These are phyloP conservation scores for Penicillium robsamsonii DNA, from an alignment of 495 filamentous ascomycete species.

Conservation along the genomic window DNA sequence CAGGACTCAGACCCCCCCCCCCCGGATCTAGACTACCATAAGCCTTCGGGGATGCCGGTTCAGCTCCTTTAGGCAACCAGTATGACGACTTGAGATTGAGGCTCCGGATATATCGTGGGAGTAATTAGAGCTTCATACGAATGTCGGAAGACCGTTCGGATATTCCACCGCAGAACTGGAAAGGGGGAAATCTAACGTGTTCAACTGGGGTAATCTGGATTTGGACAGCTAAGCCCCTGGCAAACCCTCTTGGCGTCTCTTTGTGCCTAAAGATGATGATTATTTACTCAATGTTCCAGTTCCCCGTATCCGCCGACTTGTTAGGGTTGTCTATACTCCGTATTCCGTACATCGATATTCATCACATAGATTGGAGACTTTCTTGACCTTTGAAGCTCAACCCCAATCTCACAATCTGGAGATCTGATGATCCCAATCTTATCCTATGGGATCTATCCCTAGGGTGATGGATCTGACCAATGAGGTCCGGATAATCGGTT, in stretches of 20 bases:
- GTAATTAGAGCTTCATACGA: not conserved
- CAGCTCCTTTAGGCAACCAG: conserved; percentile 3
- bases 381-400: conserved; percentile 8
- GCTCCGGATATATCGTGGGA: not conserved
- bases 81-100: not conserved
- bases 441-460: not conserved
- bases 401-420: conserved; percentile 9
- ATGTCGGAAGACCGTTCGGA: not conserved
- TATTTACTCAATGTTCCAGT: not conserved
- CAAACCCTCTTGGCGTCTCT: not conserved
- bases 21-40: conserved; percentile 21
- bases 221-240: not conserved
- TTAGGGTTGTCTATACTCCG: not conserved
- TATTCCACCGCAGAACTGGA: not conserved
- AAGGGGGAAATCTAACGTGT: not conserved
- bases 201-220: not conserved
- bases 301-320: not conserved
- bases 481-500: not conserved
- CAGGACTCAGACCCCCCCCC: too few species aligned
- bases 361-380: not conserved
- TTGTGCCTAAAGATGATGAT: not conserved
- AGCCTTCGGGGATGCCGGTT: conserved; percentile 18
- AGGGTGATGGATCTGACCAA: conserved; percentile 3
- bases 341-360: not conserved
- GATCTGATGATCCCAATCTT: conserved; percentile 12